phyloP scores from a whole-genome alignment of 2,329 filamentous ascomycete genomes.

The Alternaria sp. region DNA sequence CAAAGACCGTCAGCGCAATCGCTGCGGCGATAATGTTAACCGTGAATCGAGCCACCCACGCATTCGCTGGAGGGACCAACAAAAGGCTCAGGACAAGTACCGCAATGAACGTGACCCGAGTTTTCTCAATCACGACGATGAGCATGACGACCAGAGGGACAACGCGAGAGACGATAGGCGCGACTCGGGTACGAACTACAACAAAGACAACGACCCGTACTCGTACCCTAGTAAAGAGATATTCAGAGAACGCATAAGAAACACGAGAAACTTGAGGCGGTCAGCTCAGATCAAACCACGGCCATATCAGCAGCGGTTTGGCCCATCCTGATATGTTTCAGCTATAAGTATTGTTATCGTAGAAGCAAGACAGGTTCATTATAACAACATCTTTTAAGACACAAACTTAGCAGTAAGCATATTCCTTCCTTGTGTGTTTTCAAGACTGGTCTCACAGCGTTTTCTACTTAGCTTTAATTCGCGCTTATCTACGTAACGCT shows the following conservation, averaged over 20 bases:
- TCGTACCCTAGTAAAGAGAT: slow-evolving; percentile 6
- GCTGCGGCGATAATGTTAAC: neutral
- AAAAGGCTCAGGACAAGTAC: no score
- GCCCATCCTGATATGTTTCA: no score
- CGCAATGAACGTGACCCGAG: neutral
- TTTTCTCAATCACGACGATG: neutral
- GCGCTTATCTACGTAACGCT: no score
- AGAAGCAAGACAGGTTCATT: no score
- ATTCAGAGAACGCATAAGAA: slow-evolving; percentile 13
- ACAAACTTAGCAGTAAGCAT: no score
- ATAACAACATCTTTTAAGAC: no score
- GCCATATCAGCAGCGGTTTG: no score
- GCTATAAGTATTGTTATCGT: no score
- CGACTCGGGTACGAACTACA: neutral
- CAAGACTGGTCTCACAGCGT: no score
- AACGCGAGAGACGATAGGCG: neutral
- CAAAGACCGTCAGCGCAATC: neutral
- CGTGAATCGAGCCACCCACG: neutral
- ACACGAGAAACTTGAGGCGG: neutral
- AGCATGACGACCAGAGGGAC: neutral
- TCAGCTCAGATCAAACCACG: neutral
- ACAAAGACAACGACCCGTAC: slow-evolving; percentile 2
- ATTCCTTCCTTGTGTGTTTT: no score
- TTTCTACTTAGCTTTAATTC: no score
- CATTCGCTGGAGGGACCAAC: neutral